A percentile compares a stretch with the other conserved stretches of the same genome.
Evolutionary conservation across 352 stramenopile species (phyloP).

Genomic region (Pythium pyrilobum): DNA sequence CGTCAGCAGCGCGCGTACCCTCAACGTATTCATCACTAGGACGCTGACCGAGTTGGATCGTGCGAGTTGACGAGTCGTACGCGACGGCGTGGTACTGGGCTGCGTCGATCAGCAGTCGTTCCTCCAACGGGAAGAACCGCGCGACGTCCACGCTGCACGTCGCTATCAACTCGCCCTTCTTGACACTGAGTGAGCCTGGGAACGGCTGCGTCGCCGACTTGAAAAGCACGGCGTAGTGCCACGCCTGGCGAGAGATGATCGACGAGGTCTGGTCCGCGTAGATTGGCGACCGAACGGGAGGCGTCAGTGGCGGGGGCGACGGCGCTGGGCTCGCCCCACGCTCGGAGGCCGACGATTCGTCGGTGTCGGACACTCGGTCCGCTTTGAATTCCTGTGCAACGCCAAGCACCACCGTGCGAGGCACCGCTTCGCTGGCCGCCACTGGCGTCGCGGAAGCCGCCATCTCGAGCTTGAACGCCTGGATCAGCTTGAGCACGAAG

Average conservation of each 20-base stretch:
- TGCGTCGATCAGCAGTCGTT: slow-evolving; percentile 50
- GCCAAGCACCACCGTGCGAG: too few species aligned
- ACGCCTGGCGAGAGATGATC: slow-evolving; percentile 33
- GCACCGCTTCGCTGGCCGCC: too few species aligned
- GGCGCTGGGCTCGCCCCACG: background rate
- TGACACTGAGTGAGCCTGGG: slow-evolving; percentile 42
- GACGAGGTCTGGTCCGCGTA: slow-evolving; percentile 28
- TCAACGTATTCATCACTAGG: too few species aligned
- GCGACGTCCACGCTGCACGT: slow-evolving; percentile 40
- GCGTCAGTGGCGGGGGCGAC: background rate
- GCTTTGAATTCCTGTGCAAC: too few species aligned
- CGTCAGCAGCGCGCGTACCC: too few species aligned
- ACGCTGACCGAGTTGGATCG: slow-evolving; percentile 40
- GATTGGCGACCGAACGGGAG: slow-evolving; percentile 6
- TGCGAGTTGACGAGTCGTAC: slow-evolving; percentile 34
- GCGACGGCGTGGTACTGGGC: slow-evolving; percentile 35
- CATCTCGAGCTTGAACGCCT: slow-evolving; percentile 26
- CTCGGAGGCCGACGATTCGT: slow-evolving; percentile 1
- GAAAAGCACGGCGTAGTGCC: slow-evolving; percentile 77
- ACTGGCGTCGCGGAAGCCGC: background rate
- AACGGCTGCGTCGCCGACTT: slow-evolving; percentile 46
- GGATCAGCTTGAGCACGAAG: slow-evolving; percentile 50
- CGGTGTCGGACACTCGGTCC: slow-evolving; percentile 4
- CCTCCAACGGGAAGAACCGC: slow-evolving; percentile 56
- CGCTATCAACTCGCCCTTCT: slow-evolving; percentile 27